phyloP scores from a whole-genome alignment of 768 basidiomycete genomes.

The Tulasnella sp. region DNA sequence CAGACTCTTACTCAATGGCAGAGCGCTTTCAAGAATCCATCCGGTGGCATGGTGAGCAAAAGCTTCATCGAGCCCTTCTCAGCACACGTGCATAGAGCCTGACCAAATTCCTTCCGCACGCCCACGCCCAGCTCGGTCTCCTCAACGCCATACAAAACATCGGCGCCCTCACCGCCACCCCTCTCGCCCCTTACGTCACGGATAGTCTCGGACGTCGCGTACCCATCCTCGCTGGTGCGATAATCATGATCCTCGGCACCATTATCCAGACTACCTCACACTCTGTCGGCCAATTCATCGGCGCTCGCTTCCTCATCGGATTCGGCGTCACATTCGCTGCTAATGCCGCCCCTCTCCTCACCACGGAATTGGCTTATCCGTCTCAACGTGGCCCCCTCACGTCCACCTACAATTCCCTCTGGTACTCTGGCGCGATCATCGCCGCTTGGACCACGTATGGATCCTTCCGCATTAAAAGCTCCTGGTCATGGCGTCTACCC shows the following conservation, averaged over 20 bases:
- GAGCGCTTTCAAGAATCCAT: slow-evolving; percentile 44
- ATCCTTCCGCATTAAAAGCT: slow-evolving; percentile 52
- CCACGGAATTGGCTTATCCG: slow-evolving; percentile 76
- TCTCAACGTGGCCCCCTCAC: slow-evolving; percentile 69
- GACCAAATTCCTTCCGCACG: background rate
- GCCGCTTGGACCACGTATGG: slow-evolving; percentile 78
- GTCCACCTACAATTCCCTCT: slow-evolving; percentile 69
- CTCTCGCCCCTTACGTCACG: slow-evolving; percentile 38
- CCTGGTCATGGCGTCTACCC: slow-evolving; percentile 78
- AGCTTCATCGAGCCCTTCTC: background rate
- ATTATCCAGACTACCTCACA: slow-evolving; percentile 58
- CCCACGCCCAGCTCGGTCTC: slow-evolving; percentile 39
- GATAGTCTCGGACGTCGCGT: slow-evolving; percentile 58
- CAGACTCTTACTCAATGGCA: slow-evolving; percentile 57
- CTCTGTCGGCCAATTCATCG: slow-evolving; percentile 68
- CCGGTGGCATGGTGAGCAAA: slow-evolving; percentile 29
- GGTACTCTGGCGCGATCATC: slow-evolving; percentile 74
- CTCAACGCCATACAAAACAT: slow-evolving; percentile 75
- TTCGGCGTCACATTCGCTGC: slow-evolving; percentile 48
- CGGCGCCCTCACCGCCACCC: slow-evolving; percentile 53
- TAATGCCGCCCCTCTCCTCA: slow-evolving; percentile 68
- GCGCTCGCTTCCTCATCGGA: slow-evolving; percentile 51
- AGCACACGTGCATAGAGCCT: background rate
- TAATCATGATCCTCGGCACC: slow-evolving; percentile 57
- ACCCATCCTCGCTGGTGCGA: slow-evolving; percentile 55